phyloP scores from a whole-genome alignment of 2,329 filamentous ascomycete species.

The Fusarium incarnatum region DNA sequence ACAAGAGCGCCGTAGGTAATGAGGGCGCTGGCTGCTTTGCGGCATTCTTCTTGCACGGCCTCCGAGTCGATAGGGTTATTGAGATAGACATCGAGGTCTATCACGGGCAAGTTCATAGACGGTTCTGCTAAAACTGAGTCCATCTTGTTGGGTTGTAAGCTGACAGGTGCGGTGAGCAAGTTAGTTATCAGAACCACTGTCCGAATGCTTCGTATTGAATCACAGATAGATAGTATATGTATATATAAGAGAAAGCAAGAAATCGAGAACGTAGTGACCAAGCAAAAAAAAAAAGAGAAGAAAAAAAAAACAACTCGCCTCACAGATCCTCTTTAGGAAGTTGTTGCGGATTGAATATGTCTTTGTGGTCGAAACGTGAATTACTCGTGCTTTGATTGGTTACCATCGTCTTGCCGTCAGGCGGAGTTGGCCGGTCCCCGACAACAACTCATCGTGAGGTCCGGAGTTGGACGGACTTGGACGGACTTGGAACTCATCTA shows the following conservation, averaged over 20 bases:
- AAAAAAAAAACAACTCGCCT: not conserved
- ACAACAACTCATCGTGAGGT: constrained; percentile 24
- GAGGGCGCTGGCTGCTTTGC: constrained; percentile 65
- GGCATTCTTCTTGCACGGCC: constrained; percentile 63
- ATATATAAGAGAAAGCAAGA: not conserved
- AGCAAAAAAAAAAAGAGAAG: constrained; percentile 16
- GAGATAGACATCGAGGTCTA: constrained; percentile 70
- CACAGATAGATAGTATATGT: not conserved
- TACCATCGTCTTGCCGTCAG: not conserved
- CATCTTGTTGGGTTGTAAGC: constrained; percentile 28
- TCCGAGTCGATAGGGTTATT: constrained; percentile 56
- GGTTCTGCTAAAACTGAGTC: constrained; percentile 43
- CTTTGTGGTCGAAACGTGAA: constrained; percentile 24
- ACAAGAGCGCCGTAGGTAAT: constrained; percentile 70
- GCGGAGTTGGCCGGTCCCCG: constrained; percentile 41
- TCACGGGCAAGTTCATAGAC: constrained; percentile 68
- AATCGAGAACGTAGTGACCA: not conserved
- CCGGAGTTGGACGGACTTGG: constrained; percentile 24
- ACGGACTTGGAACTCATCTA: constrained; percentile 8
- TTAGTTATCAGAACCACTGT: not conserved
- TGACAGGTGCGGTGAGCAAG: not conserved
- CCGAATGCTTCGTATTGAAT: not conserved
- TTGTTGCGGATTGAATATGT: constrained; percentile 35
- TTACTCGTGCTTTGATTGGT: constrained; percentile 32
- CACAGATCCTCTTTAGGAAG: constrained; percentile 37